These are phyloP conservation scores for Bombardia bombarda DNA, from an alignment of 495 filamentous ascomycete species.

Conservation along the genomic window DNA sequence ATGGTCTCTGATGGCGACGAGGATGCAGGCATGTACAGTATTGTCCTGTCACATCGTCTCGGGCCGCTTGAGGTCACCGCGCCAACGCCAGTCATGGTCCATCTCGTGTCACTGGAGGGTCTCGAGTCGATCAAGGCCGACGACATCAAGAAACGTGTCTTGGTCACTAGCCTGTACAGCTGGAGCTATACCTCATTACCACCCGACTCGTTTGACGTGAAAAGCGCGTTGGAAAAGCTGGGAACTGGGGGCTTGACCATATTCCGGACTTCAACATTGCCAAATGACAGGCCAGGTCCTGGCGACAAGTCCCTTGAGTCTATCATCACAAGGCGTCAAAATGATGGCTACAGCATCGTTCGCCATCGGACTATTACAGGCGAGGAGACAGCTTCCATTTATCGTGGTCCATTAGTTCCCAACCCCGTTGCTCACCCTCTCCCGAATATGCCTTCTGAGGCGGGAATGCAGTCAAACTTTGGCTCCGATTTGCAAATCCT, in stretches of 20 bases:
- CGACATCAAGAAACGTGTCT: constrained; percentile 18
- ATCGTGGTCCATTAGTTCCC: constrained; percentile 35
- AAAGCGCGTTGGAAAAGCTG: constrained; percentile 8
- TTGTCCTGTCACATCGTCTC: constrained; percentile 27
- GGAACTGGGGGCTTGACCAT: too few species aligned
- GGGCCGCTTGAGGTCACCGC: constrained; percentile 19
- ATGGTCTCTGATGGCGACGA: constrained; percentile 24
- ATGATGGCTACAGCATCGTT: constrained; percentile 33
- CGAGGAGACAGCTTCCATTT: constrained; percentile 31
- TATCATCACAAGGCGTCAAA: constrained; percentile 13
- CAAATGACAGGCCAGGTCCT: not conserved
- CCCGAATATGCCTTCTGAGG: too few species aligned
- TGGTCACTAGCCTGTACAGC: constrained; percentile 30
- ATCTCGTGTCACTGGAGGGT: constrained; percentile 33
- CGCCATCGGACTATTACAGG: constrained; percentile 30
- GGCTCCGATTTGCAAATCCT: constrained; percentile 35
- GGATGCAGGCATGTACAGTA: constrained; percentile 22
- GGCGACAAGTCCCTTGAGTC: not conserved
- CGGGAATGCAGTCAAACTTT: constrained; percentile 21
- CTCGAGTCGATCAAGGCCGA: not conserved
- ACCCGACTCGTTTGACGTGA: constrained; percentile 23
- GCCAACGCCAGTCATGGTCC: constrained; percentile 14
- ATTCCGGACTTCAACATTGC: too few species aligned
- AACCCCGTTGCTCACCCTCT: constrained; percentile 6
- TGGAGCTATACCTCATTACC: constrained; percentile 41